These are phyloP conservation scores for Penicillium sp. DNA, from an alignment of 2,329 filamentous ascomycete genomes.

Conservation along the genomic window DNA sequence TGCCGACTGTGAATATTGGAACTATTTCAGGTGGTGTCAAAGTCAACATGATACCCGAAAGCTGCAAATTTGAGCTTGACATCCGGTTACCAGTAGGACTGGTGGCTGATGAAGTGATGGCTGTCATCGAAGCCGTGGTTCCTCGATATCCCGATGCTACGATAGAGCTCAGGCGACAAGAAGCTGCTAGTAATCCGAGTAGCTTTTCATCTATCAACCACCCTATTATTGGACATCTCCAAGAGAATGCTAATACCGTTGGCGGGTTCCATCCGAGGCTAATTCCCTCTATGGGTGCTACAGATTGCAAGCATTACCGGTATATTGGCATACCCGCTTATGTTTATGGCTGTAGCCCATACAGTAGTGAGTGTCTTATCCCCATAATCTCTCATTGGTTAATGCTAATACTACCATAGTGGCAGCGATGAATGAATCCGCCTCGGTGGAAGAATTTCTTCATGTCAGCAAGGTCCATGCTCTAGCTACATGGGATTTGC, in stretches of 20 bases:
- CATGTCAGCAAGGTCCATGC: conserved; percentile 6
- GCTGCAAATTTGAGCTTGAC: conserved; percentile 41
- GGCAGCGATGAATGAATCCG: conserved; percentile 1
- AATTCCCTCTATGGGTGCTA: conserved; percentile 42
- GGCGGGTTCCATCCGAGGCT: conserved; percentile 24
- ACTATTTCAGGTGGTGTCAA: conserved; percentile 44
- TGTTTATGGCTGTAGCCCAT: conserved; percentile 29
- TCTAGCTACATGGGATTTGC: conserved; percentile 3
- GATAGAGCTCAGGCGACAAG: conserved; percentile 4
- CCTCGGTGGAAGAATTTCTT: conserved; percentile 2
- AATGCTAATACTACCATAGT: neutral
- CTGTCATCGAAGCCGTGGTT: neutral
- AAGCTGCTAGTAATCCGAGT: conserved; percentile 6
- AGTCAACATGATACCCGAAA: conserved; percentile 45
- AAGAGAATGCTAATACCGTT: conserved; percentile 1
- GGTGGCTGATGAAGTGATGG: conserved; percentile 12
- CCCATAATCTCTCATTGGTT: neutral
- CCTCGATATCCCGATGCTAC: conserved; percentile 2
- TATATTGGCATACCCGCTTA: conserved; percentile 40
- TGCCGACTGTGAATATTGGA: conserved; percentile 44
- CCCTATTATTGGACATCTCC: neutral
- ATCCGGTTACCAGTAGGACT: conserved; percentile 44
- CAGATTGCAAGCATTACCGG: conserved; percentile 45
- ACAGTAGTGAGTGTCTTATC: neutral
- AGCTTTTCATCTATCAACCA: conserved; percentile 5